A percentile compares a stretch with the other conserved stretches of the same genome.
Conservation (phyloP, 176 grass and related monocot species). For the Phoenix roebelenii region DNA sequence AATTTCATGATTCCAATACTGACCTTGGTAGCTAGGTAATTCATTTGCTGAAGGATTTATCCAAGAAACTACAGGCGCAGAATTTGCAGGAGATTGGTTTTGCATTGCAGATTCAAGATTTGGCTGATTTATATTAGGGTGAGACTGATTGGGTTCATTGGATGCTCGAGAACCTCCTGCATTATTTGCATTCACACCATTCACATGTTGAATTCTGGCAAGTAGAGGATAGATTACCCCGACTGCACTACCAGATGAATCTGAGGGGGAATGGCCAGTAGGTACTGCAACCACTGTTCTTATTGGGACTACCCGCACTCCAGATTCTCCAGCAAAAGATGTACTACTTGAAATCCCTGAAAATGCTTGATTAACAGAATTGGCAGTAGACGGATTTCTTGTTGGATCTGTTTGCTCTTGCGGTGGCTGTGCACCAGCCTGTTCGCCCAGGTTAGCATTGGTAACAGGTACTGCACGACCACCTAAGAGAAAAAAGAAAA, state of each 20-base stretch:
- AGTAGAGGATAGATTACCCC: conserved; percentile 50
- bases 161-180: conserved; percentile 30
- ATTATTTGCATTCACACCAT: conserved; percentile 36
- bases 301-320: conserved; percentile 66
- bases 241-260: conserved; percentile 39
- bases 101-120: conserved; percentile 35
- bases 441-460: conserved; percentile 41
- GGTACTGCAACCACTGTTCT: conserved; percentile 76
- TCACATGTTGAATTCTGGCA: conserved; percentile 56
- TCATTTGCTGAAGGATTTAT: too few species aligned
- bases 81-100: conserved; percentile 9
- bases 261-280: conserved; percentile 33
- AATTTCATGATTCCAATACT: too few species aligned
- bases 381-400: conserved; percentile 35
- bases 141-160: conserved; percentile 30
- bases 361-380: conserved; percentile 35
- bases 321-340: conserved; percentile 57
- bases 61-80: too few species aligned
- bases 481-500: conserved; percentile 26
- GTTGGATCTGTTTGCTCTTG: conserved; percentile 38
- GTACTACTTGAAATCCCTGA: conserved; percentile 32
- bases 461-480: conserved; percentile 52
- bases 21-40: too few species aligned
- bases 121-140: conserved; percentile 34
- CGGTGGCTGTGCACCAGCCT: conserved; percentile 37